Base-by-base conservation (phyloP, 148 eudicot genomes). In the Heliosperma pusillum region DNA sequence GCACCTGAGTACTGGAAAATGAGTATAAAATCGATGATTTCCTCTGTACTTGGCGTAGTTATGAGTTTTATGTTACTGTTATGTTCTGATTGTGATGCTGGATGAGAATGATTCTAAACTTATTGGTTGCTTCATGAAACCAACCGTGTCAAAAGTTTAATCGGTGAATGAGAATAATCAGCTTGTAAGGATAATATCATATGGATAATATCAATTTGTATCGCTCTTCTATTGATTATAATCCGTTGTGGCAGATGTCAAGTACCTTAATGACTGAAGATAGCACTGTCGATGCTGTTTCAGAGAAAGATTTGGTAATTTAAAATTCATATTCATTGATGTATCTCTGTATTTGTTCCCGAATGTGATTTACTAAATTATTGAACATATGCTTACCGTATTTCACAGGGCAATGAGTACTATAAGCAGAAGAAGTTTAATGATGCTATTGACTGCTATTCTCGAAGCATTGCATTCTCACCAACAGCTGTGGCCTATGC, bases 401-500 rank as follows among this genome's bases (percentile, higher is more conserved):
- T n/a, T 78, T 75, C 68, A 6, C 84, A 92, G 97, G 99, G 99
- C 19, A 95, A 95, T 84, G 99, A 90, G 67, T 89, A 76, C 76
- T 95, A 87, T 63, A 95, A 95, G 88, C 89, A 90, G 80, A 92
- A 88, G 89, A 95, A 95, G 78, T 95, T 79, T 74, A 87, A 89
- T 74, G 97, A 95, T 78, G 99, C 97, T 81, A 86, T 92, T 71
- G 97, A 89, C 79, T 92, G 97, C 82, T 95, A 95, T 75, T 95
- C 96, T 55, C 86, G 94, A 80, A 95, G 99, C 85, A 88, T 95
- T 69, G 99, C 94, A 20, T 75, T 95, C 44, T 95, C 91, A 27
- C 99, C 97, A 66, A 90, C 97, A 50, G 96, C 97, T 81, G 97
- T 95, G 66, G 92, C 96, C 73, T 88, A 90, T 83, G 99, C 94